Evolutionary conservation across 1,284 basidiomycete genomes (phyloP).

Genomic region (Ustilago tritici): DNA sequence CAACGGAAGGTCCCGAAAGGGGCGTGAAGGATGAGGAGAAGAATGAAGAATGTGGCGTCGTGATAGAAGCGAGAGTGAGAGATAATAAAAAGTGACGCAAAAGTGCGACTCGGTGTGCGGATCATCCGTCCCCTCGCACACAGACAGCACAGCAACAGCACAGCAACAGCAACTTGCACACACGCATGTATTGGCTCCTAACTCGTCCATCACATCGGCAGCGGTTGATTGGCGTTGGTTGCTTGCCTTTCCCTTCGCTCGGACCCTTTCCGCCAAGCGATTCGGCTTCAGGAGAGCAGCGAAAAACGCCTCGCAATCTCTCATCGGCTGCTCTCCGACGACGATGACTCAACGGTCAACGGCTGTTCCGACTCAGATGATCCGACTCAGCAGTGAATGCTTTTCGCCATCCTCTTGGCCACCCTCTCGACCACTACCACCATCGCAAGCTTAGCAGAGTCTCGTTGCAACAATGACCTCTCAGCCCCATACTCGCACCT

Average conservation of each 20-base stretch:
- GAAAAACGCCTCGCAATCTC: background rate
- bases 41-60: background rate
- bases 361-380: background rate
- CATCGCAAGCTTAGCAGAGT: background rate
- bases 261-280: background rate
- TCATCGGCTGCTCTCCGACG: constrained; percentile 2
- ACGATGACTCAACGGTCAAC: background rate
- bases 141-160: background rate
- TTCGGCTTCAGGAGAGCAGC: background rate
- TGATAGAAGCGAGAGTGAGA: background rate
- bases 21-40: no score
- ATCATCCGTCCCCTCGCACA: constrained; percentile 8
- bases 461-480: background rate
- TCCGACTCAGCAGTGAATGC: background rate
- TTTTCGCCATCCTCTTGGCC: background rate
- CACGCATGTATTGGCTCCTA: background rate
- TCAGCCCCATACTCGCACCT: background rate
- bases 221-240: background rate
- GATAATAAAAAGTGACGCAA: background rate
- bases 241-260: background rate
- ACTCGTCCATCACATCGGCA: background rate
- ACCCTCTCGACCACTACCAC: background rate
- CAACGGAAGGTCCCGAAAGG: no score
- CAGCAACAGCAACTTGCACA: background rate
- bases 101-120: background rate